These are phyloP conservation scores for Oryza rufipogon DNA, from an alignment of 176 grass and related monocot genomes.

Conservation along the genomic window DNA sequence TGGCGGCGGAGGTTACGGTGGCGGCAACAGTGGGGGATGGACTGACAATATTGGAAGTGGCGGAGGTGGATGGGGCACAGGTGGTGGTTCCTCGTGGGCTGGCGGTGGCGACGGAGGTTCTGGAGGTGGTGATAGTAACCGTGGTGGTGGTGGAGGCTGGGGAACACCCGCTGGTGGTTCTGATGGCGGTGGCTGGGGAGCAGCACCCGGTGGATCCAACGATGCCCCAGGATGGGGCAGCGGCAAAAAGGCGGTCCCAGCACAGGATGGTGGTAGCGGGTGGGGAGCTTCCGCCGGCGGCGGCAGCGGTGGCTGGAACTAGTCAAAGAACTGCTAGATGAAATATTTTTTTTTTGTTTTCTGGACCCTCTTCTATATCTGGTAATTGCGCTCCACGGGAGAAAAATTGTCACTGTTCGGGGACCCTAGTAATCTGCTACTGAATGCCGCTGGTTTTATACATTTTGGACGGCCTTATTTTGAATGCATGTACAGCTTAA, in stretches of 20 bases:
- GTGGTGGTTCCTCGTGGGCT: slow-evolving; percentile 35
- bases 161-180: slow-evolving; percentile 8
- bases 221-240: slow-evolving; percentile 47
- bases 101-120: slow-evolving; percentile 22
- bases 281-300: slow-evolving; percentile 40
- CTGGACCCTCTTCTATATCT: not conserved
- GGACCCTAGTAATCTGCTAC: slow-evolving; percentile 10
- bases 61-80: slow-evolving; percentile 50
- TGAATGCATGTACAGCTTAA: slow-evolving; percentile 39
- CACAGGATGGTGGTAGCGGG: slow-evolving; percentile 49
- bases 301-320: slow-evolving; percentile 42
- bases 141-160: slow-evolving; percentile 25
- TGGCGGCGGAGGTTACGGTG: slow-evolving; percentile 36
- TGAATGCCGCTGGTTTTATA: not conserved
- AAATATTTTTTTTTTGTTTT: not conserved
- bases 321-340: not conserved
- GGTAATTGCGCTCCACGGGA: not conserved
- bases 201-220: not conserved
- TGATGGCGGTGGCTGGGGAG: slow-evolving; percentile 40
- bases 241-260: slow-evolving; percentile 46
- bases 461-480: slow-evolving; percentile 20
- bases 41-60: slow-evolving; percentile 45
- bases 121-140: slow-evolving; percentile 38
- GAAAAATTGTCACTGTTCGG: not conserved
- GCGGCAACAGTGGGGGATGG: slow-evolving; percentile 51